Evolutionary conservation across 2,329 filamentous ascomycete genomes (phyloP), one percentile per base, ranked within the genome.

Genomic region (Colletotrichum melonis): DNA sequence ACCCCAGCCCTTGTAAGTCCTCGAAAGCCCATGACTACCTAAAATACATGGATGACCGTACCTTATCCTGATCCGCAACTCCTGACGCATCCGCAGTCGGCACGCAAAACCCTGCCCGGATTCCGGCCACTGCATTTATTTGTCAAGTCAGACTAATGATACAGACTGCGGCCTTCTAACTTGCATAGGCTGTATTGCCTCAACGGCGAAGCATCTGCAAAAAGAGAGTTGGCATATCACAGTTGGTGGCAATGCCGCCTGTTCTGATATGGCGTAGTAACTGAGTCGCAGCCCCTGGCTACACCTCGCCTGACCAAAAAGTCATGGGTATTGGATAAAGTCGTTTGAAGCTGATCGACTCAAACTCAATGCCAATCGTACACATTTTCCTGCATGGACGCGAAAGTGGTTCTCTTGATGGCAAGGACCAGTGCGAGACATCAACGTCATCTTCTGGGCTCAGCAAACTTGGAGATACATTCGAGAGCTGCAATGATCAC

Each of bases 1-100:
- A 78, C 77, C 75, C 74, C 66, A 69, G 58, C 70, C 63, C 46
- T 69, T 71, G 75, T 59, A 16, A 55, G 64, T 65, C 22, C 49
- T 67, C 19, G 60, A 65, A 63, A 69, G 56, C 63, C 73, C 69
- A 65, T 74, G 30, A 32, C 8, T 32, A 58, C 32, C 75, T 75
- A 67, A 70, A 72, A 67, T 74, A 75, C 66, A 26, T 71, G 73
- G 71, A 69, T 60, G 76, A 65, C 54, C 59, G 24, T 60, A 32
- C 28, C 14, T 60, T 24, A 19, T 54, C 38, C n/a, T 30, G 24
- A 24, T 55, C 56, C 30, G 38, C 69, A 68, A 28, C 30, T 42
- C 22, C 26, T 24, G 26, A 52, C 52, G 26, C 67, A 54, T 35
- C 30, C 52, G 56, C 72, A 42, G 38, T 42, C 14, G 38, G 5